Evolutionary conservation across 768 basidiomycete genomes (phyloP).

Genomic region (Lentinula guzmanii): DNA sequence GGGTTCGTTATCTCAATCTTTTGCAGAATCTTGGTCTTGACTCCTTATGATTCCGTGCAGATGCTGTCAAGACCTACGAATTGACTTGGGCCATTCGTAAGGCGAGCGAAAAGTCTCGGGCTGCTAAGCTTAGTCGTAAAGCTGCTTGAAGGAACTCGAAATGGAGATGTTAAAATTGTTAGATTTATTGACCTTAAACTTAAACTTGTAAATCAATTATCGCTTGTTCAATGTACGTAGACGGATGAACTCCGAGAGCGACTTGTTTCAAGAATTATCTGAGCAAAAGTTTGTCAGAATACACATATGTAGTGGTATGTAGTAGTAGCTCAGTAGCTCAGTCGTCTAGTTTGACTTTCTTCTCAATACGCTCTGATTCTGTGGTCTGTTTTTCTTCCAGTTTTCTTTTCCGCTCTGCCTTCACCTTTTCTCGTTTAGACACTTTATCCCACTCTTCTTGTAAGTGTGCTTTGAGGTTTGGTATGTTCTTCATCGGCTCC

Average conservation of each 20-base stretch:
- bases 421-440: conserved; percentile 33
- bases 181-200: neutral
- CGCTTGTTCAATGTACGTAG: no score
- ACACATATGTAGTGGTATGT: neutral
- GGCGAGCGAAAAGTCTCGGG: conserved; percentile 65
- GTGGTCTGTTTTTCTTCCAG: conserved; percentile 18
- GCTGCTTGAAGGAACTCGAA: conserved; percentile 10
- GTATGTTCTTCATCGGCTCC: conserved; percentile 60
- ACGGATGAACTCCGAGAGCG: no score
- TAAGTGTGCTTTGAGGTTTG: conserved; percentile 68
- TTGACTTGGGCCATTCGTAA: conserved; percentile 91
- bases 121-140: conserved; percentile 29
- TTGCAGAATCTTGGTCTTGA: neutral
- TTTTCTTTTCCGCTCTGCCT: conserved; percentile 35
- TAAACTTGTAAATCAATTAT: neutral
- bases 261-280: neutral
- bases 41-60: conserved; percentile 26
- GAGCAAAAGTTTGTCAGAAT: neutral
- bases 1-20: conserved; percentile 34
- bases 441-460: conserved; percentile 65
- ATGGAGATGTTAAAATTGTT: neutral
- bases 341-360: conserved; percentile 5
- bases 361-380: neutral
- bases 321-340: neutral
- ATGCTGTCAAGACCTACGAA: conserved; percentile 85